Conservation (phyloP, 139 green algal species). For the Medakamo hakoo region DNA sequence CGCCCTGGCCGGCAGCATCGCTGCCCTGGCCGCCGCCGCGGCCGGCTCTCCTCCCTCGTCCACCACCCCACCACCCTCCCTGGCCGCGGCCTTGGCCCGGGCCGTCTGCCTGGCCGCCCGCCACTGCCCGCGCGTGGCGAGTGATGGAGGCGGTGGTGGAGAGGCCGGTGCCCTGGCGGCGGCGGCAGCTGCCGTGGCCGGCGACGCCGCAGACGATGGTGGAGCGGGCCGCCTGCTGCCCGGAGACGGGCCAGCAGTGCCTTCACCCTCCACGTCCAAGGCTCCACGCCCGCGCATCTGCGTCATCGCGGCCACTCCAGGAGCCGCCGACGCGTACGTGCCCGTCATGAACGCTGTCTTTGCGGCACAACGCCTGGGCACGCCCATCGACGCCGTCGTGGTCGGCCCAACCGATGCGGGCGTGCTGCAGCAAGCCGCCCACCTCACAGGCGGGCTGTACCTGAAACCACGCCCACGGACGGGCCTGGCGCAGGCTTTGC, state of each 20-base stretch:
- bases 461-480: constrained; percentile 17
- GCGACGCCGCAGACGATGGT: no score
- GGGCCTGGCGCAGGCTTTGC: no score
- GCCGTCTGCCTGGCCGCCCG: neutral
- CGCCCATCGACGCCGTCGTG: constrained; percentile 39
- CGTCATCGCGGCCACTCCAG: constrained; percentile 22
- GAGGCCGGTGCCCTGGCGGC: no score
- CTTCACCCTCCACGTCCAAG: no score
- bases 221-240: no score
- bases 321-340: constrained; percentile 47
- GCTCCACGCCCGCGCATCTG: constrained; percentile 25
- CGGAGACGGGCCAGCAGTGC: no score
- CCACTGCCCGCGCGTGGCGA: neutral
- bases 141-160: neutral
- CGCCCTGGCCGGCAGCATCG: neutral
- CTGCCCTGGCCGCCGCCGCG: neutral
- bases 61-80: neutral
- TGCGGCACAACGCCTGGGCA: constrained; percentile 37
- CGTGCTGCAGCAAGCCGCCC: constrained; percentile 39
- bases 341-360: constrained; percentile 73
- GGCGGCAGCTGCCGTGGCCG: neutral
- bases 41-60: neutral
- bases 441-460: constrained; percentile 52
- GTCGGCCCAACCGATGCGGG: constrained; percentile 31
- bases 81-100: neutral